Base-by-base conservation (phyloP, 148 eudicot genomes). In the Euryodendron excelsum region DNA sequence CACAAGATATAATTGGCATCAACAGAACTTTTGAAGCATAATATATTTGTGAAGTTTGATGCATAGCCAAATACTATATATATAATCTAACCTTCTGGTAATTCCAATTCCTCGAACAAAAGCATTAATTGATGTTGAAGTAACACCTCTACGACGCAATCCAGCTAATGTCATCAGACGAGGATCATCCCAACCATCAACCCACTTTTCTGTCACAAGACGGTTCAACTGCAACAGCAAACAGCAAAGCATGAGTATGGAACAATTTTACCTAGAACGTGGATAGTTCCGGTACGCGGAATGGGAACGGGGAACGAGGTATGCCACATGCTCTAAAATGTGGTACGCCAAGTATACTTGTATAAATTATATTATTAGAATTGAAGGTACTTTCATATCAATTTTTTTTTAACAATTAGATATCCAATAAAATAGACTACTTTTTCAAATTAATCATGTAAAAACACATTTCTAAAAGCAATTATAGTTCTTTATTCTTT, bases 171-270 rank as follows among this genome's bases (percentile, higher is more conserved):
- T 96, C 99, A 93, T 93, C 80, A 96, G 77, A 53, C 97, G 93
- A 72, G 99, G 98, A 82, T 93, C 98, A 83, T 96, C 99, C 99
- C 99, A 96, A 65, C 99, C 97, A 88, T 96, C 99, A 68, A 96
- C 93, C 87, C 88, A 93, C 23, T 90, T 88, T 74, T 93, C 92
- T 52, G 95, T 91, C 66, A 96, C 99, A 71, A 96, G 95, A 39
- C 93, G 87, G 75, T 93, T 93, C 62, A 96, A 89, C 99, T 93
- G 90, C 78, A 83, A 75, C 48, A 77, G 48, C 55, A 34, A 5
- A 60, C 31, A 50, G 61, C 25, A 41, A 39, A 68, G 52, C 52
- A 23, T 53, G 33, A 48, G 44, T 23, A 44, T 33, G 17, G 50
- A 61, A 74, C 21, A n/a, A n/a, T n/a, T n/a, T n/a, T n/a, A n/a